These are phyloP conservation scores for Solanum chiquidenum DNA, from an alignment of 257 asterid species.

Conservation along the genomic window DNA sequence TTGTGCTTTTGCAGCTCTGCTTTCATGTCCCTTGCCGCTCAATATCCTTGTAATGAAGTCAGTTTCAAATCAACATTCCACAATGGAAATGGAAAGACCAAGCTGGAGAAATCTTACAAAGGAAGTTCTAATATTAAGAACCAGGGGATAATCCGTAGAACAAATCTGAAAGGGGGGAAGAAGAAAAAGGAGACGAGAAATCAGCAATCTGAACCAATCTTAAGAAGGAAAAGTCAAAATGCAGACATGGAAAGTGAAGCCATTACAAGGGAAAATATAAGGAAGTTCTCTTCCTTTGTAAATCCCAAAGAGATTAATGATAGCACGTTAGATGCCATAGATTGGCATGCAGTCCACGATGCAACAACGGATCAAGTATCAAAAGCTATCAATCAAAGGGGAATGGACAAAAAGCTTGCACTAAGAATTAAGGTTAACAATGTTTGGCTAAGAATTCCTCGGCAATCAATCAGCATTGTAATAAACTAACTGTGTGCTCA, in stretches of 20 bases:
- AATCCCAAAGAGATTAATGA: not conserved
- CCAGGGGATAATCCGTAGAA: not conserved
- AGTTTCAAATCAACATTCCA: not conserved
- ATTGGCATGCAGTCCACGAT: conserved; percentile 16
- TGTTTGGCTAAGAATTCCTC: not conserved
- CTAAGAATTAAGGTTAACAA: conserved; percentile 11
- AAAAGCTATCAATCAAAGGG: conserved; percentile 7
- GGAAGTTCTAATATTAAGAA: not conserved
- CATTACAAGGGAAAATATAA: conserved; percentile 5
- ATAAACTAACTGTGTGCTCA: not conserved
- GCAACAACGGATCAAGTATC: conserved; percentile 4
- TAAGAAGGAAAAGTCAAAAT: not conserved
- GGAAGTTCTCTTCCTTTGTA: not conserved
- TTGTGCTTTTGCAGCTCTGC: conserved; percentile 52
- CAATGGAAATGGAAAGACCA: not conserved
- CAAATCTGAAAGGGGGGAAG: not conserved
- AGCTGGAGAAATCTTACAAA: not conserved
- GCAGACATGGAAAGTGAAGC: not conserved
- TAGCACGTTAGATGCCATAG: conserved; percentile 1
- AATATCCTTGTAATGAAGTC: conserved; percentile 17
- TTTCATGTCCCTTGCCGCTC: conserved; percentile 57
- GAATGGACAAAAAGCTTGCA: conserved; percentile 17
- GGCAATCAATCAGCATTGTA: not conserved
- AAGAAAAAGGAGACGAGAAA: not conserved
- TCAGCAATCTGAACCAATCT: not conserved